Evolutionary conservation across 2,329 filamentous ascomycete genomes (phyloP).

Genomic region (Diaporthe eres): DNA sequence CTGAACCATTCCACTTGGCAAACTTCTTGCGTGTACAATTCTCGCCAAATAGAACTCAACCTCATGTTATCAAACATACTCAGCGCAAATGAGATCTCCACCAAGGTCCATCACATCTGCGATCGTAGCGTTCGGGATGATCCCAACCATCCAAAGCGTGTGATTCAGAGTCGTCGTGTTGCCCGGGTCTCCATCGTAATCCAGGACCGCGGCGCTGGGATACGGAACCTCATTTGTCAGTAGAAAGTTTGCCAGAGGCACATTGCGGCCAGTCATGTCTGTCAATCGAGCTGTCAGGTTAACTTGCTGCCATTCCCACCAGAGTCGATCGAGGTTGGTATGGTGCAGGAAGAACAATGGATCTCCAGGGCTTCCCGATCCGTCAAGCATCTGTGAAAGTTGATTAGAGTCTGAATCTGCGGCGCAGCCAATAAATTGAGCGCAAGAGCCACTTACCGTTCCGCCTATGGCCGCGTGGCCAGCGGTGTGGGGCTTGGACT

Average conservation of each 20-base stretch:
- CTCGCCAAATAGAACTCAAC: background rate
- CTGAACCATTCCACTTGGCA: background rate
- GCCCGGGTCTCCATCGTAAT: slow-evolving; percentile 7
- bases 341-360: slow-evolving; percentile 52
- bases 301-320: slow-evolving; percentile 49
- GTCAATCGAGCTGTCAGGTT: slow-evolving; percentile 44
- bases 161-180: slow-evolving; percentile 28
- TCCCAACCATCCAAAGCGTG: slow-evolving; percentile 33
- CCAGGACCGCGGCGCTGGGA: slow-evolving; percentile 1
- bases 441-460: background rate
- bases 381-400: slow-evolving; percentile 38
- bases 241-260: slow-evolving; percentile 27
- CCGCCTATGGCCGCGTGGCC: slow-evolving; percentile 45
- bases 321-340: slow-evolving; percentile 48
- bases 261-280: slow-evolving; percentile 46
- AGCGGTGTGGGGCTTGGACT: slow-evolving; percentile 43
- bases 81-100: slow-evolving; percentile 29
- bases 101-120: slow-evolving; percentile 32
- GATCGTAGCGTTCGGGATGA: slow-evolving; percentile 29
- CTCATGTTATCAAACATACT: slow-evolving; percentile 13
- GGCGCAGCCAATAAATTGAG: background rate
- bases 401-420: background rate
- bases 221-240: background rate
- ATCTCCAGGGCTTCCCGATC: slow-evolving; percentile 54
- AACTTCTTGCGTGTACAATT: background rate